These are phyloP conservation scores for Mucor racemosus DNA, from an alignment of 371 early-diverging fungal species.

Conservation along the genomic window DNA sequence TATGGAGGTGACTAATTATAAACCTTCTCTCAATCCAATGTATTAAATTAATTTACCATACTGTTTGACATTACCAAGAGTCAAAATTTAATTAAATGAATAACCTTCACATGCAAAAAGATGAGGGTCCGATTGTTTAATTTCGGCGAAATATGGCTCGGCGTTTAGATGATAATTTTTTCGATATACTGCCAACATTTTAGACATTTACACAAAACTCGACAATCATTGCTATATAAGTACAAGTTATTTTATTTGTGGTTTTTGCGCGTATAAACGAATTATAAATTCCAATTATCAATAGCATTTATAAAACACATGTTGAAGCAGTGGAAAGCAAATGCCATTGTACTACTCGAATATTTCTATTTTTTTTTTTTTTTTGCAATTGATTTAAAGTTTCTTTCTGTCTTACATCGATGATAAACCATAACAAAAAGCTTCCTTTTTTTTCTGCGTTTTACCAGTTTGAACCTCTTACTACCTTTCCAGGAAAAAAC, in stretches of 20 bases:
- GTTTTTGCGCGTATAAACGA: too few relatives aligned
- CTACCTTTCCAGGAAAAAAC: background rate
- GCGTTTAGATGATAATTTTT: constrained; percentile 7
- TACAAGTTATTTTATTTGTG: too few relatives aligned
- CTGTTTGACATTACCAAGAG: too few relatives aligned
- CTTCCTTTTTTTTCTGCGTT: background rate
- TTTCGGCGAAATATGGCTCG: constrained; percentile 18
- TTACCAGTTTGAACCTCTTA: background rate
- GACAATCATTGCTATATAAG: too few relatives aligned
- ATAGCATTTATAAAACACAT: background rate
- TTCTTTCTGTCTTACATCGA: background rate
- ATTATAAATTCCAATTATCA: background rate
- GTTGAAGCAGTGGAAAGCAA: background rate
- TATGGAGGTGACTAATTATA: too few relatives aligned
- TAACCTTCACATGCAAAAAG: background rate
- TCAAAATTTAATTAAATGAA: background rate
- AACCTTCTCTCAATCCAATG: too few relatives aligned
- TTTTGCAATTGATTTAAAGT: too few relatives aligned
- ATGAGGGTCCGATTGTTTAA: background rate
- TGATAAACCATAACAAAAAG: background rate
- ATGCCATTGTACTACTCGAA: background rate
- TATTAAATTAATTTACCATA: too few relatives aligned
- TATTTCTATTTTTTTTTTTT: too few relatives aligned
- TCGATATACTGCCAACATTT: background rate
- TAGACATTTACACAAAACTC: background rate